phyloP scores from a whole-genome alignment of 257 asterid genomes.

The Ilex asprella region DNA sequence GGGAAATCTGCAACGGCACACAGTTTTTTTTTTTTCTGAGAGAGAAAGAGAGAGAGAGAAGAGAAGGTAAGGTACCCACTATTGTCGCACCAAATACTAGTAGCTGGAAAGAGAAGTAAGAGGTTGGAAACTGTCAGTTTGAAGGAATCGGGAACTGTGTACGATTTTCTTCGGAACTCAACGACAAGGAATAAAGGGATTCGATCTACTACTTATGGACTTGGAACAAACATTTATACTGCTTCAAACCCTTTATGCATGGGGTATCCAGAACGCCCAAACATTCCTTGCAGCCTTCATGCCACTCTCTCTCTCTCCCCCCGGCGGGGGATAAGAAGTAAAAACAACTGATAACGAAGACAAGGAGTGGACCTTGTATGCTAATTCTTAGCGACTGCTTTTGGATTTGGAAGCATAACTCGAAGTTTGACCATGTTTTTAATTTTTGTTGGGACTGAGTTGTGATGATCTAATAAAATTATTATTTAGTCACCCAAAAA shows the following conservation, averaged over 20 bases:
- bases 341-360: no score
- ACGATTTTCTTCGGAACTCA: constrained; percentile 25
- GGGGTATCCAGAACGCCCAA: constrained; percentile 26
- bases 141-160: constrained; percentile 38
- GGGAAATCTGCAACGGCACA: neutral
- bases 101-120: constrained; percentile 35
- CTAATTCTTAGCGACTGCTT: no score
- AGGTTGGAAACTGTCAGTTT: constrained; percentile 22
- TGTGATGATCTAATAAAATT: no score
- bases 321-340: no score
- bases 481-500: no score
- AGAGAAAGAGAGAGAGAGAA: neutral
- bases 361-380: no score
- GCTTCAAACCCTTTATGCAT: constrained; percentile 21
- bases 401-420: no score
- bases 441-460: no score
- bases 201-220: neutral
- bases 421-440: no score
- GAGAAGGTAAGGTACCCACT: no score
- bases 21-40: no score
- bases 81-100: constrained; percentile 13
- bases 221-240: constrained; percentile 2
- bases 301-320: constrained; percentile 8
- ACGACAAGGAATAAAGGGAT: constrained; percentile 25
- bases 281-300: constrained; percentile 10